Conservation (phyloP, 169 alveolate genomes). For the Plasmodium cynomolgi region DNA sequence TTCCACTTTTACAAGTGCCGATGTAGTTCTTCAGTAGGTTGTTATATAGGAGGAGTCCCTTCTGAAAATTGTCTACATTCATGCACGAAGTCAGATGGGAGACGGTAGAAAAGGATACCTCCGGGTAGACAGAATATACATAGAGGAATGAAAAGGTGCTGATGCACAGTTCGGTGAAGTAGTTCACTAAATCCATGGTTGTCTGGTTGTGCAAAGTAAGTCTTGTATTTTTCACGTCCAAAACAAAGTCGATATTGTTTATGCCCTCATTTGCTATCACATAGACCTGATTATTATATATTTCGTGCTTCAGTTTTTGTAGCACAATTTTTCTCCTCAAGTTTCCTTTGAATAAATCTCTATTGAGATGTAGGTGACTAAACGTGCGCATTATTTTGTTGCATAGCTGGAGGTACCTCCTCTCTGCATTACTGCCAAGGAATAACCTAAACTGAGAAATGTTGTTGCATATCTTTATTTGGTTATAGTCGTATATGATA, state of each 20-base stretch:
- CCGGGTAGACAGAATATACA: slow-evolving; percentile 57
- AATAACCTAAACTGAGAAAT: slow-evolving; percentile 50
- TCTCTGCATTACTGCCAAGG: slow-evolving; percentile 12
- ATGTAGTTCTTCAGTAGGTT: slow-evolving; percentile 36
- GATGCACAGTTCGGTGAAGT: slow-evolving; percentile 34
- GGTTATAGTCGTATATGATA: slow-evolving; percentile 56
- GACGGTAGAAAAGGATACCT: neutral
- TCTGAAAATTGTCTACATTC: slow-evolving; percentile 64
- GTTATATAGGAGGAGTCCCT: slow-evolving; percentile 57
- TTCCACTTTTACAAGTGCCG: slow-evolving; percentile 19
- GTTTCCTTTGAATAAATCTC: slow-evolving; percentile 12
- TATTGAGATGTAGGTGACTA: slow-evolving; percentile 7
- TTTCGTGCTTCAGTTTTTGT: neutral
- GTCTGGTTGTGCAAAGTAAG: slow-evolving; percentile 50
- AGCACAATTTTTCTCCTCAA: slow-evolving; percentile 16
- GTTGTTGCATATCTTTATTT: slow-evolving; percentile 66
- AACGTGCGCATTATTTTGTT: slow-evolving; percentile 39
- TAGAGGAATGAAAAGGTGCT: slow-evolving; percentile 33
- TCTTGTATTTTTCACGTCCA: slow-evolving; percentile 40
- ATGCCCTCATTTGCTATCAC: slow-evolving; percentile 50
- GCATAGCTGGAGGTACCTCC: slow-evolving; percentile 31
- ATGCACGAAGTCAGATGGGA: slow-evolving; percentile 1
- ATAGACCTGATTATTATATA: slow-evolving; percentile 70
- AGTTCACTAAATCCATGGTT: slow-evolving; percentile 46
- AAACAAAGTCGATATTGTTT: slow-evolving; percentile 9